These are phyloP conservation scores for Cryptococcus maquisensis DNA, from an alignment of 1,284 basidiomycete genomes.

Conservation along the genomic window DNA sequence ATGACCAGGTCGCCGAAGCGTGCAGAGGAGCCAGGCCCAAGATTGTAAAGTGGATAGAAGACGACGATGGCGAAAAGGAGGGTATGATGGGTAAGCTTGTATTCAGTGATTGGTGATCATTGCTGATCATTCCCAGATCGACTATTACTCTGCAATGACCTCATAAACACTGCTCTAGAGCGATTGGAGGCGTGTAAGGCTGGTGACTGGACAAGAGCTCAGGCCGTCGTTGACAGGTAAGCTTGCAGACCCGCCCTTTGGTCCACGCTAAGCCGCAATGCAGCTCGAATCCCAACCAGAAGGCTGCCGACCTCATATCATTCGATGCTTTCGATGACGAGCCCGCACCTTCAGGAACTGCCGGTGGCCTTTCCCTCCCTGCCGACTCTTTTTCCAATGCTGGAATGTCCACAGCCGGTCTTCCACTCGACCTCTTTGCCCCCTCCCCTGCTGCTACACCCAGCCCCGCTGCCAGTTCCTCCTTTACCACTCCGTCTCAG, in stretches of 20 bases:
- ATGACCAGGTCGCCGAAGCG: constrained; percentile 90
- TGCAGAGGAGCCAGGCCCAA: constrained; percentile 82
- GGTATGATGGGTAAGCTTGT: constrained; percentile 70
- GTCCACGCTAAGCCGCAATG: constrained; percentile 4
- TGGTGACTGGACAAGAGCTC: constrained; percentile 63
- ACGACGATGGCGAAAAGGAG: constrained; percentile 69
- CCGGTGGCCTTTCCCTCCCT: constrained; percentile 38
- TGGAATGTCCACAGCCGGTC: constrained; percentile 37
- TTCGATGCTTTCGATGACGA: constrained; percentile 50
- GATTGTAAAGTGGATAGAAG: constrained; percentile 97
- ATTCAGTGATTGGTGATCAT: neutral
- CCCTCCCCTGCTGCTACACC: constrained; percentile 36
- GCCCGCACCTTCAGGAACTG: constrained; percentile 19
- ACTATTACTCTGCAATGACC: constrained; percentile 92
- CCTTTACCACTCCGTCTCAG: constrained; percentile 2
- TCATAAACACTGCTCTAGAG: constrained; percentile 86
- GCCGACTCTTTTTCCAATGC: constrained; percentile 22
- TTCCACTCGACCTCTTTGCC: constrained; percentile 49
- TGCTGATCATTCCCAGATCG: constrained; percentile 58
- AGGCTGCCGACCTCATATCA: constrained; percentile 47
- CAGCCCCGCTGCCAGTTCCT: constrained; percentile 6
- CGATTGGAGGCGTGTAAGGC: constrained; percentile 89
- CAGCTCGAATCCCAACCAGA: constrained; percentile 42
- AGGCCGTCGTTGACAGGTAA: constrained; percentile 37
- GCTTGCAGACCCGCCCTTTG: constrained; percentile 6